Base-by-base conservation (phyloP, 139 green algal species). In the Chlamydomonas incerta region DNA sequence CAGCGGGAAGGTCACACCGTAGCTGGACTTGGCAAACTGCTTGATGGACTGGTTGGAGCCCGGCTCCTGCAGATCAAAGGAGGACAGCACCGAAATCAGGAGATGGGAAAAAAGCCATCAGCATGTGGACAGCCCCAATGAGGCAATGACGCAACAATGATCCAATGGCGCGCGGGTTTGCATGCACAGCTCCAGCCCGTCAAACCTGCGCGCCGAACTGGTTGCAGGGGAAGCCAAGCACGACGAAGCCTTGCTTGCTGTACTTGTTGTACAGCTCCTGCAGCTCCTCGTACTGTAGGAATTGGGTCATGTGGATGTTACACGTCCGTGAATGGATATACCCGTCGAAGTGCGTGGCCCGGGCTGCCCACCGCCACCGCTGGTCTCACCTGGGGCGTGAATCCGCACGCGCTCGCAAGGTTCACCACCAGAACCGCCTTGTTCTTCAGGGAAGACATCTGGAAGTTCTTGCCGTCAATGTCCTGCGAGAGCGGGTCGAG, bases 351-450 rank as follows among this genome's bases (percentile, higher is more conserved):
- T n/a, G n/a, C n/a, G n/a, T n/a, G n/a, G n/a, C n/a, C n/a, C n/a
- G n/a, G n/a, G n/a, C n/a, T n/a, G 58, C 26, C 20, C 15, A 65
- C 58, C 58, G 58, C 26, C 58, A 28, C 58, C 20, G 18, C 15
- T 18, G 58, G 20, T n/a, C 58, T 29, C 6, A 65, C n/a, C n/a
- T n/a, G 88, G 15, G 86, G 86, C 0, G 90, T 93, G 83, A 93
- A 91, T n/a, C 90, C 87, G 63, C 87, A 93, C 15, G 81, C 60
- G 6, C 80, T 89, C 5, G 93, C 94, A 6, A 95, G 88, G 87
- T 96, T 95, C 46, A 95, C 88, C 11, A 95, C 80, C 23, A 96
- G 87, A 50, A 95, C 70, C 9, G 95, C 93, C 85, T 96, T 95
- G 73, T 88, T 88, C 89, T 93, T 93, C 75, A 91, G 95, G 60